Conservation (phyloP, 495 filamentous ascomycete species). For the Lepidopterella palustris region DNA sequence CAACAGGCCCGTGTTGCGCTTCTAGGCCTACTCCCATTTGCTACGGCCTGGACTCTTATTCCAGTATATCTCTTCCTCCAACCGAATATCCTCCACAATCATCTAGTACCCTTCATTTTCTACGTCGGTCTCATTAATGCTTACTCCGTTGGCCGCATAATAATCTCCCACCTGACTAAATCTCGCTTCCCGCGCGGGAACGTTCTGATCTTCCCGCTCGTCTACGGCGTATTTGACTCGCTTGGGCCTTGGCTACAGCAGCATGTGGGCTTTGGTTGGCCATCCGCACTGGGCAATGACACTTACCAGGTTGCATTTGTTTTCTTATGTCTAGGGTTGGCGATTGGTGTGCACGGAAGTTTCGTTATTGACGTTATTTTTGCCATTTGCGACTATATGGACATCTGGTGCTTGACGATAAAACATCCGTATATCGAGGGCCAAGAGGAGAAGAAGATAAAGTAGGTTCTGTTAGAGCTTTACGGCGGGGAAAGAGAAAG, state of each 20-base stretch:
- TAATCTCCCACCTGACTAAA: constrained; percentile 83
- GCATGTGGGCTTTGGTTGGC: constrained; percentile 67
- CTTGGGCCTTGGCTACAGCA: constrained; percentile 57
- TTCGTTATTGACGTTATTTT: constrained; percentile 95
- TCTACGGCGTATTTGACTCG: constrained; percentile 68
- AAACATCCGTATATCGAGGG: constrained; percentile 56
- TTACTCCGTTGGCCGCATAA: constrained; percentile 90
- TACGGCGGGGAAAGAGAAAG: neutral
- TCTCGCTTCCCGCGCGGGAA: constrained; percentile 83
- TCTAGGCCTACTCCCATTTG: constrained; percentile 74
- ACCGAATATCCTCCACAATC: constrained; percentile 69
- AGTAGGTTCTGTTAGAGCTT: neutral
- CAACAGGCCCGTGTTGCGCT: constrained; percentile 66
- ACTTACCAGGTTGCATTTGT: constrained; percentile 80
- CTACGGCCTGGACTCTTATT: constrained; percentile 64
- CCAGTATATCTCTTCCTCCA: constrained; percentile 75
- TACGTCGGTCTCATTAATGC: constrained; percentile 86
- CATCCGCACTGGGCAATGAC: constrained; percentile 63
- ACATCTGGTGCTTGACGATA: constrained; percentile 97
- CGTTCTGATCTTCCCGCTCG: constrained; percentile 62
- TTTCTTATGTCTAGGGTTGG: constrained; percentile 72
- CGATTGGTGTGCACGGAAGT: constrained; percentile 83
- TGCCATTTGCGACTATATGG: constrained; percentile 93
- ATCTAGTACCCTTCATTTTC: constrained; percentile 80
- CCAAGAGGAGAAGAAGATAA: constrained; percentile 30